A percentile compares a stretch with the other conserved stretches of the same genome.
phyloP scores from a whole-genome alignment of 257 asterid genomes.

The Fraxinus anomala region DNA sequence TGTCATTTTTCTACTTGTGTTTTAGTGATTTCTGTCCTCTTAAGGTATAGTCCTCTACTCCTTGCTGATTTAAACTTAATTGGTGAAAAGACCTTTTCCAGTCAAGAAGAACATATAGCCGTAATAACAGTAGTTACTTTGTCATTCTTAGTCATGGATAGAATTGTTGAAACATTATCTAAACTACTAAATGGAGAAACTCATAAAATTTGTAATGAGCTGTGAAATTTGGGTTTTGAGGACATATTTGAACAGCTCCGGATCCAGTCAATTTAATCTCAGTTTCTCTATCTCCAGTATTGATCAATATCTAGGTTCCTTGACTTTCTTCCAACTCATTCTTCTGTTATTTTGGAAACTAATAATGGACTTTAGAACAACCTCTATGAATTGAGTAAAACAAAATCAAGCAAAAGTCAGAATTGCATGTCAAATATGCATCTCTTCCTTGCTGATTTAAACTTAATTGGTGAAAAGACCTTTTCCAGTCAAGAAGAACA shows the following conservation, averaged over 20 bases:
- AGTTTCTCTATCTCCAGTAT: neutral
- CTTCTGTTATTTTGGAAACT: neutral
- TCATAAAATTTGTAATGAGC: neutral
- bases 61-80: neutral
- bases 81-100: no score
- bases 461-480: neutral
- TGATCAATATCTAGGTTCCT: neutral
- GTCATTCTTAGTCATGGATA: neutral
- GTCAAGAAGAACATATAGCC: neutral
- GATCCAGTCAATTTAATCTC: neutral
- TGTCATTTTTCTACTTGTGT: conserved; percentile 10
- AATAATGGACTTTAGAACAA: neutral
- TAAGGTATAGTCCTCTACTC: neutral
- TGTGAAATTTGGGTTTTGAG: neutral
- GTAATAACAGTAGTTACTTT: no score
- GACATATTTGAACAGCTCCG: neutral
- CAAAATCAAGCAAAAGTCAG: neutral
- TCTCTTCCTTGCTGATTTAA: neutral
- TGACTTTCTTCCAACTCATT: neutral
- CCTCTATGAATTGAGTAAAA: neutral
- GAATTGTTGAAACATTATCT: no score
- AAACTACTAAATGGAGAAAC: neutral
- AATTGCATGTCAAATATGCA: neutral
- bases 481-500: neutral
- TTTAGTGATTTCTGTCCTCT: conserved; percentile 4